Evolutionary conservation across 2,329 filamentous ascomycete species (phyloP).

Genomic region (Pseudogymnoascus sp.): DNA sequence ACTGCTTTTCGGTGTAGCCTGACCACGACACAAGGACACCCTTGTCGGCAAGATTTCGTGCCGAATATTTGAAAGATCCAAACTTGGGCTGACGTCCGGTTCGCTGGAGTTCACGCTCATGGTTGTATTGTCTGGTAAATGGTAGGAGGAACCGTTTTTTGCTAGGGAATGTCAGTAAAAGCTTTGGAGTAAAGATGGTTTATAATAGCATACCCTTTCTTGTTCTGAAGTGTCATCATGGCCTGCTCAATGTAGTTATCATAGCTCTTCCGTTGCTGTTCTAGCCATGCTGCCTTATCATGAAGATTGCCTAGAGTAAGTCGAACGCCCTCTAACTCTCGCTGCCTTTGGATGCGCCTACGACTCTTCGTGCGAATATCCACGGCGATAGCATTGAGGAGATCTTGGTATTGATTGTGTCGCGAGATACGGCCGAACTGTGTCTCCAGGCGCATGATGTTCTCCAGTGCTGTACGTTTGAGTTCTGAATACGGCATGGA

Average conservation of each 20-base stretch:
- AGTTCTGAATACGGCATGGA: constrained; percentile 84
- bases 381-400: constrained; percentile 93
- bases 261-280: constrained; percentile 93
- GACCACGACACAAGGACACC: constrained; percentile 90
- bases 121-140: constrained; percentile 98
- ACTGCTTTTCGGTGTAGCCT: constrained; percentile 73
- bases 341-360: constrained; percentile 80
- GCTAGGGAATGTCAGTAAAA: constrained; percentile 32
- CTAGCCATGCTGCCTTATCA: constrained; percentile 84
- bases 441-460: constrained; percentile 76
- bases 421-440: constrained; percentile 76
- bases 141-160: constrained; percentile 92
- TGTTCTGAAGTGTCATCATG: constrained; percentile 93
- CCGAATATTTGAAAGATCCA: constrained; percentile 95
- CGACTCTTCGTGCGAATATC: constrained; percentile 97
- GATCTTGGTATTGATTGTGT: constrained; percentile 89
- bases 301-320: constrained; percentile 68
- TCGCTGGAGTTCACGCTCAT: constrained; percentile 89
- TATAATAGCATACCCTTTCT: constrained; percentile 63
- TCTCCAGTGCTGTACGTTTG: constrained; percentile 88
- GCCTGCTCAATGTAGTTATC: constrained; percentile 99
- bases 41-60: constrained; percentile 80
- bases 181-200: neutral
- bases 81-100: constrained; percentile 93
- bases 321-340: constrained; percentile 78